Base-by-base conservation (phyloP, 2,329 filamentous ascomycete species). In the Claviceps sorghi region DNA sequence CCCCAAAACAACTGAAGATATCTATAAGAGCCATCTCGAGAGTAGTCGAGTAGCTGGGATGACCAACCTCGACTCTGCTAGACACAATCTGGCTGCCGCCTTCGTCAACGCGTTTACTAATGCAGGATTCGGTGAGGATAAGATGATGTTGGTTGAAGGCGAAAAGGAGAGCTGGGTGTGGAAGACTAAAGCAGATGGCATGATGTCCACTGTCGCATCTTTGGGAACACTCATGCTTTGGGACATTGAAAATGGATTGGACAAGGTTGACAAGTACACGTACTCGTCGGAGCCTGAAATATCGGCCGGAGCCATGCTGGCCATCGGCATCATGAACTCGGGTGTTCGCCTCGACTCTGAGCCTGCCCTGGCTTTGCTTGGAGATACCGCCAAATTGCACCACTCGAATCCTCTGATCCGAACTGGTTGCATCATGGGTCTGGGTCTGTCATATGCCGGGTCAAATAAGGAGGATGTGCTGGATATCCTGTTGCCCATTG, bases 41-140 rank as follows among this genome's bases (percentile, higher is more conserved):
- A 97, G 87, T 72, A 95, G 84, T 61, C 82, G 94, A 56, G 93
- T 94, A 51, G 88, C 88, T 26, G 90, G 89, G 38, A 80, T 95
- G 70, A 96, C 91, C 11, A 96, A 96, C 65, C 81, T 94, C 47
- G 93, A 98, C 65, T 98, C 93, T 10, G 90, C 91, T 32, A 80
- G 89, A 61, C 91, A 98, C 73, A 98, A 98, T 63, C 77, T 98
- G 55, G 90, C 93, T 4, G 93, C 91, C 51, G 89, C 85, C 4
- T 97, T 98, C 60, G 94, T 98, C 58, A 98, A 98, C 64, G 88
- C 86, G 0, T 97, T 98, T 62, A 89, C 93, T 56, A 98, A 98
- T 60, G 90, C 93, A 51, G 93, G 93, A 34, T 98, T 89, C 61
- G 87, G 89, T 44, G 86, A 90, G 53, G 93, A 98, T 69, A 97